Percentiles rank a stretch among this genome's conserved stretches.
phyloP scores from a whole-genome alignment of 176 grass and related monocot species.

The Oryza nivara region DNA sequence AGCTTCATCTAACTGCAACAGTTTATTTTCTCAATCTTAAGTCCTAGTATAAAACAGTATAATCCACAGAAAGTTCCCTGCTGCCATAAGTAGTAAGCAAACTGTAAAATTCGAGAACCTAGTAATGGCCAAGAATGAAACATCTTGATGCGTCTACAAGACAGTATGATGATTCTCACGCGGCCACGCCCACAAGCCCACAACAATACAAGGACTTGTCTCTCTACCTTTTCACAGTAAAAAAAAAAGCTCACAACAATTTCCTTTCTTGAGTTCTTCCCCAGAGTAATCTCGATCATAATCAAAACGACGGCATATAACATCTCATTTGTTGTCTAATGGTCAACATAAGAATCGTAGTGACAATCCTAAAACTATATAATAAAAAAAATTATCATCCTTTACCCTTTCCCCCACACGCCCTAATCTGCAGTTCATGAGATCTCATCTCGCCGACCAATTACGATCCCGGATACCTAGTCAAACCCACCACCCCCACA shows the following conservation, averaged over 20 bases:
- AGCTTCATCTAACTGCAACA: slow-evolving; percentile 84
- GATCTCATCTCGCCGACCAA: slow-evolving; percentile 26
- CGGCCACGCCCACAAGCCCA: slow-evolving; percentile 7
- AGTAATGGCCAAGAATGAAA: slow-evolving; percentile 20
- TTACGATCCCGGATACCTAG: not conserved
- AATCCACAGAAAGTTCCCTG: slow-evolving; percentile 7
- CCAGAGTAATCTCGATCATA: slow-evolving; percentile 22
- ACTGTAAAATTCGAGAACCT: not conserved
- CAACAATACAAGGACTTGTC: not conserved
- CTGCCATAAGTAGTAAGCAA: slow-evolving; percentile 30
- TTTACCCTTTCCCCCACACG: not conserved
- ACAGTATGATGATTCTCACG: too few relatives aligned
- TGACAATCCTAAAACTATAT: slow-evolving; percentile 1
- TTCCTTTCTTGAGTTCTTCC: not conserved
- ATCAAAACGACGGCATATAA: not conserved
- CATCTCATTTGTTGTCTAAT: not conserved
- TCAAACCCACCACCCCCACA: not conserved
- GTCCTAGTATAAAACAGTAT: slow-evolving; percentile 22
- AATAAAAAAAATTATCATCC: too few relatives aligned
- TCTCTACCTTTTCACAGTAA: too few relatives aligned
- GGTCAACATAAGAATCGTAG: slow-evolving; percentile 16
- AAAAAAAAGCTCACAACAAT: not conserved
- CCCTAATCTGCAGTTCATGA: slow-evolving; percentile 26
- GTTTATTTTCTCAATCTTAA: slow-evolving; percentile 41
- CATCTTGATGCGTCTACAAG: slow-evolving; percentile 3